Percentiles rank a stretch among this genome's conserved stretches.
phyloP scores from a whole-genome alignment of 805 yeast genomes.

The Ogataea nitratoaversa region DNA sequence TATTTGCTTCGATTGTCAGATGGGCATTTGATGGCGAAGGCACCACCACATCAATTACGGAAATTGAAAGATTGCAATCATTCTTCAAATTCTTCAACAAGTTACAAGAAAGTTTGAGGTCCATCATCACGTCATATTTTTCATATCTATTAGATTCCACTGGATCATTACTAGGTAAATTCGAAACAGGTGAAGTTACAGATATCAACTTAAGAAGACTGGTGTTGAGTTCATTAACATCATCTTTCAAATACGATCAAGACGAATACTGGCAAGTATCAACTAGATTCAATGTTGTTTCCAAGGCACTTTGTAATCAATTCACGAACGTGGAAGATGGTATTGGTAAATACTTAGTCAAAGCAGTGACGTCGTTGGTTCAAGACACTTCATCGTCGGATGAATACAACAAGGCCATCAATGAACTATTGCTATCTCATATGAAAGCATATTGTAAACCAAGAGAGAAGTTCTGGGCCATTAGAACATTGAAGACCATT shows the following conservation, averaged over 20 bases:
- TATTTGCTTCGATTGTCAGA: conserved; percentile 77
- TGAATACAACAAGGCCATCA: conserved; percentile 65
- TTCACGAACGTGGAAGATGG: conserved; percentile 62
- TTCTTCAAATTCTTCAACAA: conserved; percentile 85
- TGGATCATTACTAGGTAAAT: conserved; percentile 48
- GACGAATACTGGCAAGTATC: conserved; percentile 94
- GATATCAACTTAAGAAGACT: conserved; percentile 65
- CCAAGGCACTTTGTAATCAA: conserved; percentile 61
- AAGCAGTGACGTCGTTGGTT: conserved; percentile 73
- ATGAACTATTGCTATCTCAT: conserved; percentile 57
- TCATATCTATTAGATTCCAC: conserved; percentile 82
- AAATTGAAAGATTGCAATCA: conserved; percentile 57
- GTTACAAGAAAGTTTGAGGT: conserved; percentile 76
- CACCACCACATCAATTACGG: conserved; percentile 42
- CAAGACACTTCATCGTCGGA: conserved; percentile 62
- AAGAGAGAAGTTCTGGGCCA: conserved; percentile 73
- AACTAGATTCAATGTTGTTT: conserved; percentile 73
- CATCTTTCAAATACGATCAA: conserved; percentile 83
- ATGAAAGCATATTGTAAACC: conserved; percentile 59
- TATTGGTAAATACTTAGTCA: conserved; percentile 77
- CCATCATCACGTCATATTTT: conserved; percentile 84
- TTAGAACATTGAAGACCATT: conserved; percentile 70
- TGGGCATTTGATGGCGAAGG: conserved; percentile 93
- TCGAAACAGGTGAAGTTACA: conserved; percentile 36
- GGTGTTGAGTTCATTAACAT: conserved; percentile 64